phyloP scores from a whole-genome alignment of 306 rosid genomes.

The Prosopis cineraria region DNA sequence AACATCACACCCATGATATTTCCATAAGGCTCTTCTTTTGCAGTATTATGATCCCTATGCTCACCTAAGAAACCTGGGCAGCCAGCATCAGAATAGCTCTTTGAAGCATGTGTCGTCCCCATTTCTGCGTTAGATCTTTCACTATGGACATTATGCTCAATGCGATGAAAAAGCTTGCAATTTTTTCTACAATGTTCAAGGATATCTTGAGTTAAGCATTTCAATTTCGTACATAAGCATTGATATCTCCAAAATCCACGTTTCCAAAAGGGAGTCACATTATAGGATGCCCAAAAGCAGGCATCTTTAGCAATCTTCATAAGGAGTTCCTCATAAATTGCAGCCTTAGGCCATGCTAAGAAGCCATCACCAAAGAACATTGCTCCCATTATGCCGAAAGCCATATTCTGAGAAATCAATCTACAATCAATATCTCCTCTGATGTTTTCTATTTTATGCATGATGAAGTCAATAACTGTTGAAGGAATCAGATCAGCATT shows the following conservation, averaged over 20 bases:
- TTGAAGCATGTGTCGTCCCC: conserved; percentile 38
- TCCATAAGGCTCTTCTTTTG: conserved; percentile 61
- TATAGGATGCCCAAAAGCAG: conserved; percentile 74
- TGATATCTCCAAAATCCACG: conserved; percentile 79
- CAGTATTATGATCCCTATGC: conserved; percentile 40
- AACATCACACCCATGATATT: conserved; percentile 76
- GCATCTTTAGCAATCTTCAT: conserved; percentile 82
- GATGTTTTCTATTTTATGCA: conserved; percentile 52
- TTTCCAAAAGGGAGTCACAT: conserved; percentile 76
- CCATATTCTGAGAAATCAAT: conserved; percentile 75
- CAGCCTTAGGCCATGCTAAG: conserved; percentile 74
- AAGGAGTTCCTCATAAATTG: conserved; percentile 74
- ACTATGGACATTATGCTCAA: conserved; percentile 32
- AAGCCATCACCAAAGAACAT: conserved; percentile 77
- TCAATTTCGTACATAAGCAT: conserved; percentile 60
- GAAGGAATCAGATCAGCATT: conserved; percentile 47
- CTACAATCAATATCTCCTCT: conserved; percentile 54
- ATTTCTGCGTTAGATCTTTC: conserved; percentile 39
- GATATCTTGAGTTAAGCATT: conserved; percentile 72
- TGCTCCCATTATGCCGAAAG: conserved; percentile 76
- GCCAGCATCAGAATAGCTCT: conserved; percentile 42
- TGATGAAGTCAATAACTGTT: conserved; percentile 52
- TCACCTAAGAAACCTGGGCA: conserved; percentile 45
- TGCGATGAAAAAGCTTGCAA: conserved; percentile 43
- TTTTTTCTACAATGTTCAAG: conserved; percentile 58